Conservation (phyloP, 805 yeast genomes). For the Deakozyma indianensis region DNA sequence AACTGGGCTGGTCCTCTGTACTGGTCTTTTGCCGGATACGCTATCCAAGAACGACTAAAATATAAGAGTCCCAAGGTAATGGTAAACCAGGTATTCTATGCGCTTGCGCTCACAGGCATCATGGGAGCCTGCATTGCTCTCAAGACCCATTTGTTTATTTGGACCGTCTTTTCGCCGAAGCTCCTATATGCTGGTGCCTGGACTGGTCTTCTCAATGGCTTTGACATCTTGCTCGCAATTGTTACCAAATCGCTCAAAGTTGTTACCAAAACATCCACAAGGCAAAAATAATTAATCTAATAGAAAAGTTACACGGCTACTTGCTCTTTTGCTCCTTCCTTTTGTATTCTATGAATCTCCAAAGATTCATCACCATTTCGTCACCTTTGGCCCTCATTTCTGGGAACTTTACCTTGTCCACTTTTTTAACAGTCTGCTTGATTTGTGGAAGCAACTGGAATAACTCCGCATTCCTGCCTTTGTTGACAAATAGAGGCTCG, state of each 20-base stretch:
- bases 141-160: slow-evolving; percentile 78
- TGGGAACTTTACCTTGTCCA: slow-evolving; percentile 49
- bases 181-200: slow-evolving; percentile 68
- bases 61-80: slow-evolving; percentile 14
- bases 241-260: not conserved
- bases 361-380: slow-evolving; percentile 52
- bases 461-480: slow-evolving; percentile 31
- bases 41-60: slow-evolving; percentile 10
- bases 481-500: slow-evolving; percentile 45
- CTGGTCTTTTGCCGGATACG: slow-evolving; percentile 44
- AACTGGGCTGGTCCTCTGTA: slow-evolving; percentile 78
- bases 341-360: slow-evolving; percentile 70
- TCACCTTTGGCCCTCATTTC: slow-evolving; percentile 49
- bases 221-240: not conserved
- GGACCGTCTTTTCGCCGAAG: slow-evolving; percentile 97
- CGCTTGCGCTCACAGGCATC: slow-evolving; percentile 43
- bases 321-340: slow-evolving; percentile 23
- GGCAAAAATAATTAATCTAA: not conserved
- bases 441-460: slow-evolving; percentile 31
- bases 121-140: slow-evolving; percentile 56
- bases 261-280: not conserved
- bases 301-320: not conserved
- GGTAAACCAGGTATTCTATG: slow-evolving; percentile 36
- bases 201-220: slow-evolving; percentile 25
- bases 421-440: slow-evolving; percentile 39